phyloP scores from a whole-genome alignment of 257 asterid species.

The Gentiana straminea region DNA sequence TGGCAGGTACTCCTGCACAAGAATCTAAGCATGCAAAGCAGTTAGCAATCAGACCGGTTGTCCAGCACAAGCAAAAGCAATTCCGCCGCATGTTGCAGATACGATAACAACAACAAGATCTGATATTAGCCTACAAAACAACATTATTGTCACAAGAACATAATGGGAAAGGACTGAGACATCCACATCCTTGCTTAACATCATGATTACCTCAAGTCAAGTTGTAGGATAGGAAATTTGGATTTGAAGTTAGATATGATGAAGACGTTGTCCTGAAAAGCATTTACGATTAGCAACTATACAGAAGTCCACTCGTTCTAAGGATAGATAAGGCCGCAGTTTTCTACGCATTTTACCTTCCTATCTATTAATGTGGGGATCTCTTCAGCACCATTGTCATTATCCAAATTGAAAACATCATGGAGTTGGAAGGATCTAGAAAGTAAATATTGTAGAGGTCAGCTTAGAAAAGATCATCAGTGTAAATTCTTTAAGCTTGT shows the following conservation, averaged over 20 bases:
- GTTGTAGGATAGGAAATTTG: constrained; percentile 62
- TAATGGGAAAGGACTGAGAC: too few relatives aligned
- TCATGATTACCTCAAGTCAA: constrained; percentile 60
- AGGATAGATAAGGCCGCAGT: constrained; percentile 4
- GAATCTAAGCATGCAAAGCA: too few relatives aligned
- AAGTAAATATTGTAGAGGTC: constrained; percentile 7
- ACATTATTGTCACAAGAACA: neutral
- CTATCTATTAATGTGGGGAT: constrained; percentile 68
- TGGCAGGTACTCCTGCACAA: too few relatives aligned
- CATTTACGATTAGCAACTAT: neutral
- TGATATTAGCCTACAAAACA: constrained; percentile 58
- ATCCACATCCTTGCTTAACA: neutral
- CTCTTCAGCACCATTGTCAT: constrained; percentile 60
- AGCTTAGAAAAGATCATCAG: neutral
- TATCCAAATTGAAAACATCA: constrained; percentile 61
- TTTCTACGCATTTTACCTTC: constrained; percentile 32
- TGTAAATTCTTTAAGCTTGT: neutral
- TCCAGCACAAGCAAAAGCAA: constrained; percentile 81
- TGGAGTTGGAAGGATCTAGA: constrained; percentile 62
- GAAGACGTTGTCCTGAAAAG: constrained; percentile 61
- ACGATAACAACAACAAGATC: constrained; percentile 83
- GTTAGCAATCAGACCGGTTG: constrained; percentile 56
- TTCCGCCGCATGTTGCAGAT: constrained; percentile 90
- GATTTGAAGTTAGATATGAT: constrained; percentile 75
- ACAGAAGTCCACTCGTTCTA: neutral